Base-by-base conservation (phyloP, 192 early-diverging fungal genomes). In the Coemansia sp. region DNA sequence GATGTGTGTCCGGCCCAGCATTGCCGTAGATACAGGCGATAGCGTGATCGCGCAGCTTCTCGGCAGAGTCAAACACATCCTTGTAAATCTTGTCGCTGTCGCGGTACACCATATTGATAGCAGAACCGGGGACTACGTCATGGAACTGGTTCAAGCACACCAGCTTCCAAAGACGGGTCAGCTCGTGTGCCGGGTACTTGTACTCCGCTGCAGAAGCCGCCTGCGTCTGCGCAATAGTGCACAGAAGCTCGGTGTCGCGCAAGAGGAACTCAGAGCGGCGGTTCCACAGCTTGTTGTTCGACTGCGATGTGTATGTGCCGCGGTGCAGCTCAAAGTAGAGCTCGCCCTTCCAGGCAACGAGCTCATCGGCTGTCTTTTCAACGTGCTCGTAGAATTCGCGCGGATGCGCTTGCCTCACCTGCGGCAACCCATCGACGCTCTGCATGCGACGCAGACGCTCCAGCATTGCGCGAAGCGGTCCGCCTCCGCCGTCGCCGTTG, bases 261-360 rank as follows among this genome's bases (percentile, higher is more conserved):
- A 98, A 77, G 56, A 96, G 67, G 19, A 89, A 83, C 71, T 98
- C 96, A 14, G 84, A 86, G 38, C 77, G 83, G 6, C 96, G 87
- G 75, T 98, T 98, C 63, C 85, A 87, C 34, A 83, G 81, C 65
- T 98, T 98, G 38, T 85, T 87, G 8, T 83, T 70, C 1, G 89
- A 90, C 58, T 97, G 95, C 0, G 95, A 84, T 1, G 96, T 98
- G 75, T 96, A 97, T 23, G 94, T 97, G 22, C 96, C 96, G 40
- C 96, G 86, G 70, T 98, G 96, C n/a, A 97, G 84, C 72, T 98
- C 96, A 86, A 96, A 94, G 67, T 98, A 96, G 80, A 95, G 78
- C 75, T 98, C 96, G 34, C 96, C 96, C 64, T 91, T 93, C 94
- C 95, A 98, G 17, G 84, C 55, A 19, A 85, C 84, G 13, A 98